Evolutionary conservation across 2,329 filamentous ascomycete species (phyloP).

Genomic region (Clarireedia homoeocarpa): DNA sequence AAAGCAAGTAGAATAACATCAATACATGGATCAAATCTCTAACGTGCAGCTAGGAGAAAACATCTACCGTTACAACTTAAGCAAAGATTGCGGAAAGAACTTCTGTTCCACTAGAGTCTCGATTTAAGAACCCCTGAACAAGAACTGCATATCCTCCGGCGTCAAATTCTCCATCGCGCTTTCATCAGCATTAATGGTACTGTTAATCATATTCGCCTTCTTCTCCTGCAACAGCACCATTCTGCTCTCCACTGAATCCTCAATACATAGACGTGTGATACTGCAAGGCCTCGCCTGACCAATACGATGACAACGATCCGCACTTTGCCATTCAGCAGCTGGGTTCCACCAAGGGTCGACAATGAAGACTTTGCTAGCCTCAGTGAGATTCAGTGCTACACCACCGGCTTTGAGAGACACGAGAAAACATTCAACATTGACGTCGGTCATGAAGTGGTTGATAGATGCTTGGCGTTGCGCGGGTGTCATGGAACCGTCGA

Average conservation of each 20-base stretch:
- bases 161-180: slow-evolving; percentile 86
- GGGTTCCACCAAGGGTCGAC: slow-evolving; percentile 99
- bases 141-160: slow-evolving; percentile 88
- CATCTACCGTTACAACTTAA: too few species aligned
- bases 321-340: slow-evolving; percentile 98
- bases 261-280: slow-evolving; percentile 90
- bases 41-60: too few species aligned
- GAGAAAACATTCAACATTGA: slow-evolving; percentile 90
- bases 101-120: too few species aligned
- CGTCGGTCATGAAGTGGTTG: slow-evolving; percentile 92
- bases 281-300: slow-evolving; percentile 90
- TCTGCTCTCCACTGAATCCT: slow-evolving; percentile 91
- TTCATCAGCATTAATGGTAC: slow-evolving; percentile 90
- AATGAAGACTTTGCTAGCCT: slow-evolving; percentile 91
- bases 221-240: slow-evolving; percentile 97
- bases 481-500: slow-evolving; percentile 95
- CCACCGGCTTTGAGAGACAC: slow-evolving; percentile 95
- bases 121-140: slow-evolving; percentile 62
- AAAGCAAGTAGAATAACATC: too few species aligned
- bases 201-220: slow-evolving; percentile 96
- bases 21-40: too few species aligned
- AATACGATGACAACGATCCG: slow-evolving; percentile 89
- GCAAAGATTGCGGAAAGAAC: too few species aligned
- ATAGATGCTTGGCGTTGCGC: slow-evolving; percentile 89
- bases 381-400: slow-evolving; percentile 89